phyloP scores from a whole-genome alignment of 306 rosid species.

The Cucumis sativus region DNA sequence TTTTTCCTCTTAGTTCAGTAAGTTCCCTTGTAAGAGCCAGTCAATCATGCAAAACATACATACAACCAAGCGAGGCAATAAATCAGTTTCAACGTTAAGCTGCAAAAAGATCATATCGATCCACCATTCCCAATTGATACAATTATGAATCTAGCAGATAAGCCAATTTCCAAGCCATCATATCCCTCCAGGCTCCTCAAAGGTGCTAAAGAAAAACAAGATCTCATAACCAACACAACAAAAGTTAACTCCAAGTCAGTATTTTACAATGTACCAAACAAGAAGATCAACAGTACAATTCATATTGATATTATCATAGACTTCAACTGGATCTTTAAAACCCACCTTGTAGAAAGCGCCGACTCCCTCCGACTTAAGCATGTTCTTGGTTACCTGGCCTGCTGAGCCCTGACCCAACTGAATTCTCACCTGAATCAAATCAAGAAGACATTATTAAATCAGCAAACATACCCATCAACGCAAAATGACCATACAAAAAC shows the following conservation, averaged over 20 bases:
- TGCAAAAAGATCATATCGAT: not conserved
- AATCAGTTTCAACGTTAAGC: not conserved
- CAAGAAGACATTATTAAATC: not conserved
- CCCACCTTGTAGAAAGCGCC: slow-evolving; percentile 81
- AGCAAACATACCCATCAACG: not conserved
- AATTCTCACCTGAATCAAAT: slow-evolving; percentile 70
- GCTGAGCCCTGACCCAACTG: slow-evolving; percentile 98
- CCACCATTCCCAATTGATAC: not conserved
- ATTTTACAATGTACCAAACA: not conserved
- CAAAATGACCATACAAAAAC: not conserved
- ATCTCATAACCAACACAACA: slow-evolving; percentile 2
- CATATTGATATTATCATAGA: not conserved
- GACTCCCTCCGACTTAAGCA: slow-evolving; percentile 86
- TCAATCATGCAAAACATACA: not conserved
- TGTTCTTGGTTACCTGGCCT: slow-evolving; percentile 43
- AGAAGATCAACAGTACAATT: not conserved
- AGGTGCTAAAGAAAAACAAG: not conserved
- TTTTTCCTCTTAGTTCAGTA: not conserved
- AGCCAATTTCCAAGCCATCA: not conserved
- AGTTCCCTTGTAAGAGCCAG: not conserved
- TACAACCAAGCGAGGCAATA: not conserved
- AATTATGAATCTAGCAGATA: not conserved
- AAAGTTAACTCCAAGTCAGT: not conserved
- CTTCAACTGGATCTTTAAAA: not conserved
- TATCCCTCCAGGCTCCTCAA: not conserved